Evolutionary conservation across 768 basidiomycete species (phyloP).

Genomic region (Agrocybe pediades): DNA sequence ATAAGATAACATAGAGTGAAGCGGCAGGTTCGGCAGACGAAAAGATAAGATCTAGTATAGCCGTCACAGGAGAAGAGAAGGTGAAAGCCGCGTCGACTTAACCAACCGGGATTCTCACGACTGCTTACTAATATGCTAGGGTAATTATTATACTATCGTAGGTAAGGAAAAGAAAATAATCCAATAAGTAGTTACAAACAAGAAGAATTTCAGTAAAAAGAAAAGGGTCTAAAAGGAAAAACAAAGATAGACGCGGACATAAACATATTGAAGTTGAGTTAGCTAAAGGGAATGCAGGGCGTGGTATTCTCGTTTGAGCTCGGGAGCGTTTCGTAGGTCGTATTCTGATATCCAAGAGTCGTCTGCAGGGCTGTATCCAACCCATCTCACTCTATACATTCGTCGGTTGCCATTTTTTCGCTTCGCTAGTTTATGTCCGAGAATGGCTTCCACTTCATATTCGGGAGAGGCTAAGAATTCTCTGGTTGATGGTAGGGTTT

Average conservation of each 20-base stretch:
- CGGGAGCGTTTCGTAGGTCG: conserved; percentile 22
- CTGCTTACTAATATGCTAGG: no score
- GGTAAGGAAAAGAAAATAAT: no score
- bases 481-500: conserved; percentile 11
- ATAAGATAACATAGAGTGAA: no score
- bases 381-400: conserved; percentile 20
- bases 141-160: no score
- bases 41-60: no score
- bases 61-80: no score
- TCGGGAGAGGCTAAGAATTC: conserved; percentile 17
- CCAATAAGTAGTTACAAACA: no score
- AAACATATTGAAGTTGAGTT: background rate
- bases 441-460: conserved; percentile 20
- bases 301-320: conserved; percentile 1
- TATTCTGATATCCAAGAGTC: conserved; percentile 25
- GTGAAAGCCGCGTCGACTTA: no score
- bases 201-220: no score
- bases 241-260: background rate
- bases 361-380: conserved; percentile 19
- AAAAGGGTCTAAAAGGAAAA: background rate
- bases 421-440: conserved; percentile 1
- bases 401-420: conserved; percentile 14
- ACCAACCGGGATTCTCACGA: no score
- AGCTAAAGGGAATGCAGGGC: background rate
- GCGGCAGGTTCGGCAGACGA: no score